Evolutionary conservation across 371 early-diverging fungal species (phyloP).

Genomic region (Syncephalastrum contaminatum): DNA sequence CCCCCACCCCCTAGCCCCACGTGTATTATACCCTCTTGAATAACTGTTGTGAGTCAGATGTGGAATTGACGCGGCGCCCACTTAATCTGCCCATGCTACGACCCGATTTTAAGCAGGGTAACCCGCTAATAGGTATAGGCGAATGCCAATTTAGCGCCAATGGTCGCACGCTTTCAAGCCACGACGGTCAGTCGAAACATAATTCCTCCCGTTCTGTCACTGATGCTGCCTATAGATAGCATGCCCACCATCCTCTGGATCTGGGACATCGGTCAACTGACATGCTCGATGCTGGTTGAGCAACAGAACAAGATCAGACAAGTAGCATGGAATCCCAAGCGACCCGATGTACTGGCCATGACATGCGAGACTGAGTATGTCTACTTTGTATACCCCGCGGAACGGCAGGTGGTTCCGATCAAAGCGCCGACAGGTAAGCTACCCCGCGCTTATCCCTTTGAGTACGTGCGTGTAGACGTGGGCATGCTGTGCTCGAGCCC

Average conservation of each 20-base stretch:
- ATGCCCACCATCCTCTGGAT: conserved; percentile 67
- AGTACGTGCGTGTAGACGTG: conserved; percentile 5
- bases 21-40: conserved; percentile 12
- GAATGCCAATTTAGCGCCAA: conserved; percentile 58
- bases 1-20: conserved; percentile 1
- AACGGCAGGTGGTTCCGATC: background rate
- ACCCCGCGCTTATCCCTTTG: conserved; percentile 4
- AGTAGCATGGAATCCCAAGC: conserved; percentile 60
- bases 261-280: conserved; percentile 51
- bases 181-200: conserved; percentile 34
- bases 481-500: conserved; percentile 4
- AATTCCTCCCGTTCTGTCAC: conserved; percentile 13
- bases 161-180: conserved; percentile 50
- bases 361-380: conserved; percentile 51
- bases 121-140: conserved; percentile 62
- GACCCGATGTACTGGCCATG: conserved; percentile 43
- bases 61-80: conserved; percentile 35
- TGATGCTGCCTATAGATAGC: conserved; percentile 36
- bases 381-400: conserved; percentile 34
- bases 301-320: conserved; percentile 49
- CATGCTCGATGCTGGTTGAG: conserved; percentile 42
- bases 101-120: conserved; percentile 58
- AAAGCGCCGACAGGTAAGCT: conserved; percentile 14
- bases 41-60: background rate
- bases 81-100: conserved; percentile 38